phyloP scores from a whole-genome alignment of 768 basidiomycete genomes.

The Podaxis sp. region DNA sequence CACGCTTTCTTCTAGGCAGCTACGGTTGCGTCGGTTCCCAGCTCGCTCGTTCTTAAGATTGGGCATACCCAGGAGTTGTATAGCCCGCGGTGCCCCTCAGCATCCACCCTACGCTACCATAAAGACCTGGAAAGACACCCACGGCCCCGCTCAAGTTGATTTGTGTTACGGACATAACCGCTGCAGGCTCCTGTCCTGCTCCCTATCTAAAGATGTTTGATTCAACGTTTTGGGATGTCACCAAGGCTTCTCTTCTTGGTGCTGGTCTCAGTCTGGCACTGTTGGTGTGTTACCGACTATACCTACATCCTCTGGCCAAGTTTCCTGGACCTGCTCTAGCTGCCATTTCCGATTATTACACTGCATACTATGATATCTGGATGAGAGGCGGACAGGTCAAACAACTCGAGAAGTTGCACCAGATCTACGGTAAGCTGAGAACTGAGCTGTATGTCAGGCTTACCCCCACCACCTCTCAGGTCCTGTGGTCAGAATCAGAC shows the following conservation, averaged over 20 bases:
- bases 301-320: slow-evolving; percentile 24
- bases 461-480: slow-evolving; percentile 20
- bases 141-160: not conserved
- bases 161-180: not conserved
- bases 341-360: slow-evolving; percentile 24
- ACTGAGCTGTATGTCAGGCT: not conserved
- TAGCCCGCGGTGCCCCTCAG: too few relatives aligned
- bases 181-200: not conserved
- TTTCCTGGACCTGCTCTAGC: slow-evolving; percentile 30
- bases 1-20: too few relatives aligned
- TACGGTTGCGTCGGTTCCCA: too few relatives aligned
- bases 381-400: slow-evolving; percentile 23
- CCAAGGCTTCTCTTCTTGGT: not conserved
- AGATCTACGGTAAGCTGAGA: slow-evolving; percentile 21
- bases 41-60: too few relatives aligned
- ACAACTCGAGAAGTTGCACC: slow-evolving; percentile 26
- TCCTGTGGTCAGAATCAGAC: slow-evolving; percentile 33
- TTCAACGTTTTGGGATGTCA: not conserved
- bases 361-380: slow-evolving; percentile 26
- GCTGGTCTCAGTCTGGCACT: not conserved
- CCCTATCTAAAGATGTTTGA: not conserved
- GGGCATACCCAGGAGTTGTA: too few relatives aligned
- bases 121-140: too few relatives aligned
- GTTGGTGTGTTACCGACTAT: slow-evolving; percentile 16
- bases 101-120: too few relatives aligned